These are phyloP conservation scores for Mrakiaceae sp. DNA, from an alignment of 1,284 basidiomycete species.

Conservation along the genomic window DNA sequence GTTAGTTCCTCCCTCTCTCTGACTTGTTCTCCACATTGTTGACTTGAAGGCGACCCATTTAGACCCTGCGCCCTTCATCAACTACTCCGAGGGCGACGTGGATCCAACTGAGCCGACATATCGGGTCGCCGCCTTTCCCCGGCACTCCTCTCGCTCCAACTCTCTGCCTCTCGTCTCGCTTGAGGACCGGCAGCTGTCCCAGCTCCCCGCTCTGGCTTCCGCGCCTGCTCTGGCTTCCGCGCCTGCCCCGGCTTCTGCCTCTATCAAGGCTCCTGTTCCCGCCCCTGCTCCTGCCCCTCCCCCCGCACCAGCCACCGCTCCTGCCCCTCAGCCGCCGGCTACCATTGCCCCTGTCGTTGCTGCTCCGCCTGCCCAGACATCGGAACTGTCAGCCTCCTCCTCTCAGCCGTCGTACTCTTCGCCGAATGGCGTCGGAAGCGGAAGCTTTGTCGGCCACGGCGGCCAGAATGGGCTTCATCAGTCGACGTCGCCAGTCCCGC, in stretches of 20 bases:
- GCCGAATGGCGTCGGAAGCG: too few relatives aligned
- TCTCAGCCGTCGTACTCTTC: too few relatives aligned
- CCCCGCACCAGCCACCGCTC: neutral
- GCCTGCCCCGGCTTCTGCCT: slow-evolving; percentile 5
- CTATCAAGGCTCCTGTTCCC: neutral
- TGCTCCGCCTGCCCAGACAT: too few relatives aligned
- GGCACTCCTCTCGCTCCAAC: neutral
- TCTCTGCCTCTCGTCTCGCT: too few relatives aligned
- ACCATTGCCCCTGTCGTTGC: too few relatives aligned
- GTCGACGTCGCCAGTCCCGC: too few relatives aligned
- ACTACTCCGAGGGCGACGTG: slow-evolving; percentile 39
- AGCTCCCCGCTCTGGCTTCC: slow-evolving; percentile 6
- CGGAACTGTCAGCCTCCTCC: too few relatives aligned
- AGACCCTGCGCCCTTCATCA: slow-evolving; percentile 69
- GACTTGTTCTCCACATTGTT: neutral
- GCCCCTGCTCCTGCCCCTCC: neutral
- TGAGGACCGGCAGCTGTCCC: slow-evolving; percentile 5
- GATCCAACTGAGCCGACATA: slow-evolving; percentile 25
- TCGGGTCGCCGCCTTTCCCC: slow-evolving; percentile 11
- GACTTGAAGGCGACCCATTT: neutral
- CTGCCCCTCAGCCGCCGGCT: neutral
- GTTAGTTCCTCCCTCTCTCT: neutral
- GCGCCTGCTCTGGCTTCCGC: slow-evolving; percentile 5
- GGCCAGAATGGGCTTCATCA: too few relatives aligned
- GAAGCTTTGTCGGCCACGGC: too few relatives aligned